Conservation (phyloP, 2,329 filamentous ascomycete species). For the Aspergillus aculeatinus region DNA sequence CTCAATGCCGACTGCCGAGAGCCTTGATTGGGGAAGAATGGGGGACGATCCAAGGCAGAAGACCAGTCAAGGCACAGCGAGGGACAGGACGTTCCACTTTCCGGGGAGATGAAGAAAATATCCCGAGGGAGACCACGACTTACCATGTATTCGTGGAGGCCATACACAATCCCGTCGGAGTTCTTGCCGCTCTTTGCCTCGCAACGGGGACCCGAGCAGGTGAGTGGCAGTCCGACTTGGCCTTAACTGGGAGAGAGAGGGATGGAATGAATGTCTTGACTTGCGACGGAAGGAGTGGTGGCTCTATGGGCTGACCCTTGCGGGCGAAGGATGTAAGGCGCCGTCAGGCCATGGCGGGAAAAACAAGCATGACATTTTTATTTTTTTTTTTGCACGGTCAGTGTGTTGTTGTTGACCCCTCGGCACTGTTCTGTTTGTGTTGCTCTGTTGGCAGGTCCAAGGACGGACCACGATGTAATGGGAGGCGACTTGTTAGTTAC, state of each 20-base stretch:
- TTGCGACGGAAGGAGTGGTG: not conserved
- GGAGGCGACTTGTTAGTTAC: not conserved
- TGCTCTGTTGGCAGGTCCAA: not conserved
- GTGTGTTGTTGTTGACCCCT: not conserved
- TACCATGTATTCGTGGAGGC: not conserved
- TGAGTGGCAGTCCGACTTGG: not conserved
- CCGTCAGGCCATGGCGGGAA: not conserved
- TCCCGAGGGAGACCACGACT: not conserved
- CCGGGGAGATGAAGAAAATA: not conserved
- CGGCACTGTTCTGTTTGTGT: not conserved
- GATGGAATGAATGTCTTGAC: not conserved
- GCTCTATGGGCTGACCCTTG: conserved; percentile 8
- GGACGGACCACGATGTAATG: not conserved
- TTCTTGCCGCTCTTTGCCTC: not conserved
- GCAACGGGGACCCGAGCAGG: not conserved
- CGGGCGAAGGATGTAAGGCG: conserved; percentile 3
- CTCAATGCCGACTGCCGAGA: not conserved
- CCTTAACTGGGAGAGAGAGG: not conserved
- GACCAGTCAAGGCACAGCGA: not conserved
- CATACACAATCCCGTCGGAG: not conserved
- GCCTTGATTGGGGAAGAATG: not conserved
- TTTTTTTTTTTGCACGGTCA: not conserved
- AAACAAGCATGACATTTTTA: not conserved
- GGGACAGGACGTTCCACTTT: not conserved
- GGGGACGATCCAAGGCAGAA: not conserved